phyloP scores from a whole-genome alignment of 768 basidiomycete species.

The Melanogaster broomeanus region DNA sequence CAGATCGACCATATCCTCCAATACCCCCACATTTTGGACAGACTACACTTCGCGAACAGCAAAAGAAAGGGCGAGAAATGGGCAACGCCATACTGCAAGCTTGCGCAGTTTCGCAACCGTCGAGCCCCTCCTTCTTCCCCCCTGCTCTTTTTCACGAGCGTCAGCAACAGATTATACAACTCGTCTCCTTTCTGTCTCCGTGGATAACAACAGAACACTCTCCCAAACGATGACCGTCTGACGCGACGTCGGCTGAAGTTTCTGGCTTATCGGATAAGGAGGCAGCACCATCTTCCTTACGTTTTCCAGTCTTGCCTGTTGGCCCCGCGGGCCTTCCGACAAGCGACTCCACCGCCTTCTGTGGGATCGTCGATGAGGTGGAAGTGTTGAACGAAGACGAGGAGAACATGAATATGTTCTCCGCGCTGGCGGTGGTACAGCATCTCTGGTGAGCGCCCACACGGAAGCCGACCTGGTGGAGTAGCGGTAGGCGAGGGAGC shows the following conservation, averaged over 20 bases:
- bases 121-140: background rate
- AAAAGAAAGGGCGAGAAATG: slow-evolving; percentile 56
- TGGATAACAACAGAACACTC: slow-evolving; percentile 26
- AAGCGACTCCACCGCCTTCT: slow-evolving; percentile 21
- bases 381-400: slow-evolving; percentile 53
- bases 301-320: slow-evolving; percentile 3
- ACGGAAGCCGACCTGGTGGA: slow-evolving; percentile 23
- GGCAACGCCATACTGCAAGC: slow-evolving; percentile 32
- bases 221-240: slow-evolving; percentile 41
- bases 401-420: slow-evolving; percentile 26
- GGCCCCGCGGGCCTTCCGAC: slow-evolving; percentile 14
- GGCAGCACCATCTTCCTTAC: background rate
- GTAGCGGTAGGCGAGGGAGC: slow-evolving; percentile 21
- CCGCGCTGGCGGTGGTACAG: slow-evolving; percentile 23
- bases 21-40: slow-evolving; percentile 38
- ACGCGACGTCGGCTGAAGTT: slow-evolving; percentile 32
- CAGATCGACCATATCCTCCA: slow-evolving; percentile 53
- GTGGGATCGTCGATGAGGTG: slow-evolving; percentile 54
- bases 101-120: background rate
- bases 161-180: slow-evolving; percentile 52
- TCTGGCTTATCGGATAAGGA: slow-evolving; percentile 8
- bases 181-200: slow-evolving; percentile 25
- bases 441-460: slow-evolving; percentile 33
- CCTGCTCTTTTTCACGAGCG: slow-evolving; percentile 12
- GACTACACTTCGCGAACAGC: slow-evolving; percentile 33